Percentiles rank a stretch among this genome's conserved stretches.
Conservation (phyloP, 1,284 basidiomycete species). For the Ceratobasidium theobromae region DNA sequence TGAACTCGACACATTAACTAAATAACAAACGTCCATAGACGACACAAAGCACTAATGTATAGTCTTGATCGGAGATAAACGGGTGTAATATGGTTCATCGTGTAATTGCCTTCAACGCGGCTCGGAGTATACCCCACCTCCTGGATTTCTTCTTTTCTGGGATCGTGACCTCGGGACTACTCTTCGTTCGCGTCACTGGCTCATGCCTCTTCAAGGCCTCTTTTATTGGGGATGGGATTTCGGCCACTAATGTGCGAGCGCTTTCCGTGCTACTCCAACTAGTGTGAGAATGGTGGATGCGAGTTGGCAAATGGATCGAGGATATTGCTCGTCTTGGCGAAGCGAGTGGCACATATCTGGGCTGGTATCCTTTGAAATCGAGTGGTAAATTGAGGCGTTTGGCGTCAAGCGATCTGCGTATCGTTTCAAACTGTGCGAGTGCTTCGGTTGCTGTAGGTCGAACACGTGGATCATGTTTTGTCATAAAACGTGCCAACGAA, state of each 20-base stretch:
- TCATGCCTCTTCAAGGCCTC: neutral
- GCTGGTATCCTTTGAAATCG: slow-evolving; percentile 3
- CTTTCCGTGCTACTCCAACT: slow-evolving; percentile 17
- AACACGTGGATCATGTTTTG: slow-evolving; percentile 18
- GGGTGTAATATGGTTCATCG: neutral
- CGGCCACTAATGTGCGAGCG: slow-evolving; percentile 1
- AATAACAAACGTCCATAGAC: no score
- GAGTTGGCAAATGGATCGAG: neutral
- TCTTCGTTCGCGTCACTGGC: neutral
- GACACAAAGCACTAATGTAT: no score
- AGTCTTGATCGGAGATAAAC: neutral
- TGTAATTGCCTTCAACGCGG: neutral
- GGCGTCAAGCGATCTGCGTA: slow-evolving; percentile 14
- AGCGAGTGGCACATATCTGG: neutral
- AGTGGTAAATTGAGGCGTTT: slow-evolving; percentile 17
- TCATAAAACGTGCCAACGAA: slow-evolving; percentile 22
- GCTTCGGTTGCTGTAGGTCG: slow-evolving; percentile 19
- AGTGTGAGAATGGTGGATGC: neutral
- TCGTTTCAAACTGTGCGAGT: slow-evolving; percentile 22
- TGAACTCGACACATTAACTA: no score
- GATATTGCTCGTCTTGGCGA: slow-evolving; percentile 16
- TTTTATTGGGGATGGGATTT: neutral
- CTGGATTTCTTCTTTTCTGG: no score
- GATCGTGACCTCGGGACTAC: no score
- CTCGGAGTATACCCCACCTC: neutral